These are phyloP conservation scores for Penicillium capsulatum DNA, from an alignment of 2,329 filamentous ascomycete genomes.

Conservation along the genomic window DNA sequence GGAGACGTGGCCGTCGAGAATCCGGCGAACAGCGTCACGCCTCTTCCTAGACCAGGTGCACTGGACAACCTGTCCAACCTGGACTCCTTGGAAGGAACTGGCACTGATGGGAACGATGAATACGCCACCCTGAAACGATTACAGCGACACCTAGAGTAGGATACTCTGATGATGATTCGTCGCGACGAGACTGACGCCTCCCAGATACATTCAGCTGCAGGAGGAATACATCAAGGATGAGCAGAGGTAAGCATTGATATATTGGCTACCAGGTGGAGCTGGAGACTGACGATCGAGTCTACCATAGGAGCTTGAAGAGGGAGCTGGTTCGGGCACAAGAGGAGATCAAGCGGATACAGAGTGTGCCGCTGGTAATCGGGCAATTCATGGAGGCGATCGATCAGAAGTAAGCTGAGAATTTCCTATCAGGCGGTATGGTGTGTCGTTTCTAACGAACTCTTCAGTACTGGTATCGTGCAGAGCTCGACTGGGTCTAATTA, in stretches of 20 bases:
- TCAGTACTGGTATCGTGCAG: conserved; percentile 93
- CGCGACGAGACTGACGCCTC: conserved; percentile 16
- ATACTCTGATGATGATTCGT: neutral
- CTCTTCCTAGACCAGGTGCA: conserved; percentile 74
- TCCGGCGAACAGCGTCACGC: conserved; percentile 66
- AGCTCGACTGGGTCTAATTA: conserved; percentile 98
- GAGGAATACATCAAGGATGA: conserved; percentile 99
- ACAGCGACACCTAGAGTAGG: conserved; percentile 90
- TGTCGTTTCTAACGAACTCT: conserved; percentile 2
- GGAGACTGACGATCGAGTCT: conserved; percentile 11
- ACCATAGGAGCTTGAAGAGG: conserved; percentile 78
- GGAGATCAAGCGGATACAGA: conserved; percentile 99
- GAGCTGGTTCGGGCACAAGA: conserved; percentile 96
- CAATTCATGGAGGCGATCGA: conserved; percentile 99
- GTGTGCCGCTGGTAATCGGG: conserved; percentile 93
- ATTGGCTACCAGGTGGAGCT: neutral
- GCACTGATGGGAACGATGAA: conserved; percentile 79
- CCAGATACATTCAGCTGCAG: conserved; percentile 88
- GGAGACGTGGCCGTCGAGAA: conserved; percentile 83
- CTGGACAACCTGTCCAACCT: conserved; percentile 80
- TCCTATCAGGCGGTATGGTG: neutral
- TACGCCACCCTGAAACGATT: conserved; percentile 95
- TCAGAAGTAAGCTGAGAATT: conserved; percentile 68
- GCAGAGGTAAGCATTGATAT: conserved; percentile 61
- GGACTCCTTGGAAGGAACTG: conserved; percentile 80